Evolutionary conservation across 106 monocot genomes (phyloP), one percentile per base, ranked within the genome.

Genomic region (Dendrobium nobile): DNA sequence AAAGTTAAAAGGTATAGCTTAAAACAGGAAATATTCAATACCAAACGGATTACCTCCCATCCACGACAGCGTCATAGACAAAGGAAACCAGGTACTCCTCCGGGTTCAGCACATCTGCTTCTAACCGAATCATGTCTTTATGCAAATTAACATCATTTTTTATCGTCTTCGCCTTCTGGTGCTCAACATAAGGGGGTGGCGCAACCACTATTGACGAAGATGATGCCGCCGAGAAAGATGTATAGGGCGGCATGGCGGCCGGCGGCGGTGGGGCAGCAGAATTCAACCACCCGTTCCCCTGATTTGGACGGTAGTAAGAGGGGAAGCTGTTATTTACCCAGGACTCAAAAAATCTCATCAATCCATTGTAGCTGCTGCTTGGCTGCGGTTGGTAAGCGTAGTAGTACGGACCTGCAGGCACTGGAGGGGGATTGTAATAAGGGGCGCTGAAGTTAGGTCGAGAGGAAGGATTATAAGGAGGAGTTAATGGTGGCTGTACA

Each of bases 81-180:
- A 98, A 98, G 18, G 94, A 87, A 45, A 97, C 87, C 1, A 94
- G 82, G 58, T 84, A 78, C 28, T 84, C 86, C 78, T 92, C 92
- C 0, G 88, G 90, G 67, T 84, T 82, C 9, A 55, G 48, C 74
- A 80, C 90, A 79, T 94, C 97, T 1, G 28, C 26, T 73, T 84
- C 84, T 16, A 98, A 84, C 47, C 80, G 61, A 72, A 94, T 92
- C 13, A 92, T 87, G 11, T 94, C 88, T 90, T 94, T 97, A 75
- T 92, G 97, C 45, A 97, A 65, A 51, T 98, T 98, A 28, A 94
- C 89, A 18, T 92, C 87, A 51, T 91, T 98, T 88, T 92, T 94
- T 59, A 98, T 78, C 2, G 78, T 98, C 85, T 84, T 86, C 1
- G 92, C 85, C 83, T 84, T 79, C 85, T 96, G 85, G n/a, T 88